Evolutionary conservation across 352 stramenopile species (phyloP).

Genomic region (Globisporangium parvum): DNA sequence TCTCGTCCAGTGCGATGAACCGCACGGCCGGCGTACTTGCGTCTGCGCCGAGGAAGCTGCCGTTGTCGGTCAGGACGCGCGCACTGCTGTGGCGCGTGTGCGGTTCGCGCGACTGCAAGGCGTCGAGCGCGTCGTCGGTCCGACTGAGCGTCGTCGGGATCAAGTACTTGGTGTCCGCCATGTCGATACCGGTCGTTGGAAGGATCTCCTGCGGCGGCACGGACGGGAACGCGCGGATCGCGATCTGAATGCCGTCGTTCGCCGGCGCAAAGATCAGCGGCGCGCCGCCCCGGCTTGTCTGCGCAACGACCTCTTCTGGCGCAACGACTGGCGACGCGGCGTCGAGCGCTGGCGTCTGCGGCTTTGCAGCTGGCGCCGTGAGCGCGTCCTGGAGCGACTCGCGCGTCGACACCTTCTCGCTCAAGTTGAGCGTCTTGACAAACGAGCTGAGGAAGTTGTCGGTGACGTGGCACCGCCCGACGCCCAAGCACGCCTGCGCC

Average conservation of each 20-base stretch:
- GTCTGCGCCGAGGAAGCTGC: conserved; percentile 43
- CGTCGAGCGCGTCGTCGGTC: conserved; percentile 17
- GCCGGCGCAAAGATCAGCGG: conserved; percentile 9
- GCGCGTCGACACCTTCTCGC: conserved; percentile 38
- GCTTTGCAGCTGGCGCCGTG: background rate
- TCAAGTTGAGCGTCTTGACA: conserved; percentile 36
- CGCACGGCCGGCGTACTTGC: conserved; percentile 34
- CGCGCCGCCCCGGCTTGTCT: conserved; percentile 9
- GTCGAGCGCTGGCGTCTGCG: conserved; percentile 5
- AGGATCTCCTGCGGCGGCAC: conserved; percentile 43
- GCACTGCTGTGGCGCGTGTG: conserved; percentile 26
- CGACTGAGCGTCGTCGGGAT: conserved; percentile 51
- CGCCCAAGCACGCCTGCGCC: conserved; percentile 38
- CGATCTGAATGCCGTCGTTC: conserved; percentile 29
- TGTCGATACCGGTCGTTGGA: conserved; percentile 56
- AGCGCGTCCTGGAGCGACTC: conserved; percentile 20
- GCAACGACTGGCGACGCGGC: conserved; percentile 1
- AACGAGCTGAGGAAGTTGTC: conserved; percentile 41
- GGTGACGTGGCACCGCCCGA: conserved; percentile 47
- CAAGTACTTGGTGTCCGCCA: conserved; percentile 72
- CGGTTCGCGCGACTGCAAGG: conserved; percentile 6
- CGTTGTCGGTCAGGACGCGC: conserved; percentile 52
- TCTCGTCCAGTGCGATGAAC: conserved; percentile 71
- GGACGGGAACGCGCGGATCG: conserved; percentile 50
- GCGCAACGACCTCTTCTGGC: conserved; percentile 9